Base-by-base conservation (phyloP, 2,329 filamentous ascomycete genomes). In the Penicillium occitanis region DNA sequence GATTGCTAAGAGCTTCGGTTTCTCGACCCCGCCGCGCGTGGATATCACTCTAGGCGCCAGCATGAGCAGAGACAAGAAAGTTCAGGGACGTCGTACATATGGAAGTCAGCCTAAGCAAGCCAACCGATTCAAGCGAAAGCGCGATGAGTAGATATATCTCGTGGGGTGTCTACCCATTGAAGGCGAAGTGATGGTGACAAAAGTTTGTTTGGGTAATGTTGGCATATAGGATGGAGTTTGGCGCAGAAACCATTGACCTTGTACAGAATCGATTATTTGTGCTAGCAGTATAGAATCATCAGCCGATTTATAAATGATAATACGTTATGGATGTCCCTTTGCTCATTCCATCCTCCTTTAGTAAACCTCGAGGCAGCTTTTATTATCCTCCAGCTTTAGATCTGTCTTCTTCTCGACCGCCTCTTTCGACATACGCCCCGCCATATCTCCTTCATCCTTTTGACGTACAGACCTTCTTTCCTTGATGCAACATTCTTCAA, bases 1-100 rank as follows among this genome's bases (percentile, higher is more conserved):
- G 80, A 89, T 96, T 3, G 91, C 91, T 61, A 94, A 92, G 84
- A 87, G 88, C 70, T 96, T 95, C 74, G 92, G 92, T 0, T 96
- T 96, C 78, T 79, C 84, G 4, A 87, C 88, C 0, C 91, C 92
- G 19, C 92, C 92, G 2, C 83, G 91, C 64, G 88, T 96, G 44
- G 91, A 96, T 75, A 89, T 96, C 71, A 87, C 87, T 58, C 81
- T 96, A 13, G 91, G 91, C 0, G 88, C 91, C 5, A 91, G 91
- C 75, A 86, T 95, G 87, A 85, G 87, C 73, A 83, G 88, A 70
- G 88, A 90, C 72, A 91, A 91, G 81, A 91, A 91, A 80, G 74
- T 75, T 42, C 84, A 86, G 60, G 87, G 86, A 46, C 82, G 91
- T 71, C 83, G 89, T 73, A 85, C 86, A 11, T 95, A 94, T 74